Base-by-base conservation (phyloP, 2,329 filamentous ascomycete genomes). In the Fusarium stilboides region DNA sequence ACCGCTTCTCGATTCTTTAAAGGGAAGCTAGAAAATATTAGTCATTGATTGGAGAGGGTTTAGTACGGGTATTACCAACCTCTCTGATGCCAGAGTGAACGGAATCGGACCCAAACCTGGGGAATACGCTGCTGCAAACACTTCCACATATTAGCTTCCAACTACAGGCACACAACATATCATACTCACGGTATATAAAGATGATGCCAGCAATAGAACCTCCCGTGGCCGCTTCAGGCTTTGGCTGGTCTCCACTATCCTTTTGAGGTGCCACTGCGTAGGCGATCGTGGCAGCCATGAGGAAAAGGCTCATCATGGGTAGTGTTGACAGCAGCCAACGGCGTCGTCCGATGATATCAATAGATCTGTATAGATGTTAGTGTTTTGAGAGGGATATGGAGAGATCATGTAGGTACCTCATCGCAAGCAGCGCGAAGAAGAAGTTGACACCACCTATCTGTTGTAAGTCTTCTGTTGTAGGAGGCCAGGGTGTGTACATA, bases 41-140 rank as follows among this genome's bases (percentile, higher is more conserved):
- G 47, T 6, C 5, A 12, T 3, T 39, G 1, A 3, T 5, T 1
- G n/a, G n/a, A 12, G 14, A 14, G 14, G 3, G 3, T 2, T 1
- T 1, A 5, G 2, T 3, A 24, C 9, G 14, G 3, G 4, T 1
- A 2, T n/a, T n/a, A 19, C 44, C 0, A n/a, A 64, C 65, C 64
- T 68, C 68, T 86, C 85, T 5, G 83, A 83, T 14, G 84, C 84
- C 19, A 86, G 77, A 3, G 83, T 86, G 47, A 85, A 86, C 1
- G 84, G 82, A 13, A 85, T 85, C 0, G 84, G 84, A 1, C 65
- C 84, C 62, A 78, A 45, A 12, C 74, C 74, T 8, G 82, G 82
- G 2, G 81, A 81, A 65, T 84, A 84, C 2, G 77, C 78, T 1
- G 80, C 78, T 2, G 81, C 77, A 52, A 84, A 83, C 5, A 83